Conservation (phyloP, 1,139 yeast genomes). For the Hansenula sp. region DNA sequence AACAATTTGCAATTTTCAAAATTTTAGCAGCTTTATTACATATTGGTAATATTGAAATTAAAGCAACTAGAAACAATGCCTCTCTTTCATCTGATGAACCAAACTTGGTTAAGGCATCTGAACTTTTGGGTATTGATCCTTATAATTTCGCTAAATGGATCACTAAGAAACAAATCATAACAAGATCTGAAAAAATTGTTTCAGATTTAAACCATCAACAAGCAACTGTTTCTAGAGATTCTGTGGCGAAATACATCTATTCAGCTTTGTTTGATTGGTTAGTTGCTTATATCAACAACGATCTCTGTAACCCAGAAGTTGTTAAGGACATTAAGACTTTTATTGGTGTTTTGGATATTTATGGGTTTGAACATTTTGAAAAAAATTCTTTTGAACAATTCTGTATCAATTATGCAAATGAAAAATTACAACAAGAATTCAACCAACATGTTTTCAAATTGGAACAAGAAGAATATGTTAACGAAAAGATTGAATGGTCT, state of each 20-base stretch:
- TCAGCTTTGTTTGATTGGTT: slow-evolving; percentile 95
- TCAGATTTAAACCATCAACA: slow-evolving; percentile 81
- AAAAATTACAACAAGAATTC: slow-evolving; percentile 94
- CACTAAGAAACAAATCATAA: slow-evolving; percentile 84
- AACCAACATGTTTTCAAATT: slow-evolving; percentile 96
- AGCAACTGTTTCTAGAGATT: slow-evolving; percentile 90
- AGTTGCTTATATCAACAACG: slow-evolving; percentile 75
- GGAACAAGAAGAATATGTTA: slow-evolving; percentile 92
- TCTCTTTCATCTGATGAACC: slow-evolving; percentile 83
- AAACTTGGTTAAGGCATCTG: slow-evolving; percentile 76
- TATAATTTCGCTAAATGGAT: slow-evolving; percentile 82
- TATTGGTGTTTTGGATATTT: slow-evolving; percentile 96
- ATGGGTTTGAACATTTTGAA: slow-evolving; percentile 95
- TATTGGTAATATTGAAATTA: slow-evolving; percentile 87
- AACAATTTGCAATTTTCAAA: slow-evolving; percentile 68
- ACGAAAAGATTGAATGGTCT: slow-evolving; percentile 94
- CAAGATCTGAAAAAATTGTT: slow-evolving; percentile 89
- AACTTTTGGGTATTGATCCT: slow-evolving; percentile 79
- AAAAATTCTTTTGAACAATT: slow-evolving; percentile 94
- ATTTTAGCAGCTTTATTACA: slow-evolving; percentile 87
- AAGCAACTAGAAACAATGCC: slow-evolving; percentile 84
- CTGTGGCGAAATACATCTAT: slow-evolving; percentile 91
- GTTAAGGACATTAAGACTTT: slow-evolving; percentile 58
- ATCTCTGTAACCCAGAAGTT: slow-evolving; percentile 74
- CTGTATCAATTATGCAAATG: slow-evolving; percentile 97